phyloP scores from a whole-genome alignment of 345 rosid genomes.

The Camelina hispida region DNA sequence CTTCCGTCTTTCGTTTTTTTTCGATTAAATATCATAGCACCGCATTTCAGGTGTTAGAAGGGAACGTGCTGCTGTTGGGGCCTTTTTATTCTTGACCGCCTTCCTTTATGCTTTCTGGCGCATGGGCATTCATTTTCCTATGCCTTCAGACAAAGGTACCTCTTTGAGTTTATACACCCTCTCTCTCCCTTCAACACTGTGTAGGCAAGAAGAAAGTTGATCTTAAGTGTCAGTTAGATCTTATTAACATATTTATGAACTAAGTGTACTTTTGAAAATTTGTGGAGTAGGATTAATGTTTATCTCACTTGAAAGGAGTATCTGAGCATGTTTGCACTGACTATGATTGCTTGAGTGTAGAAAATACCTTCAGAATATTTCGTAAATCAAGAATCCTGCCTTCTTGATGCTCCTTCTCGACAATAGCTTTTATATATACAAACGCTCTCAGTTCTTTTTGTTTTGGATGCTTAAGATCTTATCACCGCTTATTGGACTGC shows the following conservation, averaged over 20 bases:
- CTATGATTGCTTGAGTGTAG: neutral
- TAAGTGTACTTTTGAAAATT: neutral
- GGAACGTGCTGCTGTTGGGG: conserved; percentile 92
- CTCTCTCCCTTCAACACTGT: conserved; percentile 16
- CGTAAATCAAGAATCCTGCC: conserved; percentile 15
- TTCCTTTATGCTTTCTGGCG: conserved; percentile 99
- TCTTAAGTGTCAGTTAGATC: neutral
- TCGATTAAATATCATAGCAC: neutral
- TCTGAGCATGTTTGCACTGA: conserved; percentile 26
- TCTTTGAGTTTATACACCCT: conserved; percentile 23
- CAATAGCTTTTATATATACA: conserved; percentile 27
- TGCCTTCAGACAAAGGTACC: conserved; percentile 95
- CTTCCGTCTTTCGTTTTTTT: neutral
- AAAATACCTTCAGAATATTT: conserved; percentile 17
- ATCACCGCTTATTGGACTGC: conserved; percentile 5
- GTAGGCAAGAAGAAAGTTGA: conserved; percentile 5
- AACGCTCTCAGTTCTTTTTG: neutral
- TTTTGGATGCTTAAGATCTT: conserved; percentile 29
- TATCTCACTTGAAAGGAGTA: neutral
- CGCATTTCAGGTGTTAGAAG: conserved; percentile 72
- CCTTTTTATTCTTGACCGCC: conserved; percentile 80
- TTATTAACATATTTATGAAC: neutral
- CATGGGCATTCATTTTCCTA: conserved; percentile 98
- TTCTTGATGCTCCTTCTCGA: conserved; percentile 9
- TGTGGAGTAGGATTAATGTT: conserved; percentile 7